Evolutionary conservation across 1,139 yeast species (phyloP).

Genomic region (Sugiyamaella japonica): DNA sequence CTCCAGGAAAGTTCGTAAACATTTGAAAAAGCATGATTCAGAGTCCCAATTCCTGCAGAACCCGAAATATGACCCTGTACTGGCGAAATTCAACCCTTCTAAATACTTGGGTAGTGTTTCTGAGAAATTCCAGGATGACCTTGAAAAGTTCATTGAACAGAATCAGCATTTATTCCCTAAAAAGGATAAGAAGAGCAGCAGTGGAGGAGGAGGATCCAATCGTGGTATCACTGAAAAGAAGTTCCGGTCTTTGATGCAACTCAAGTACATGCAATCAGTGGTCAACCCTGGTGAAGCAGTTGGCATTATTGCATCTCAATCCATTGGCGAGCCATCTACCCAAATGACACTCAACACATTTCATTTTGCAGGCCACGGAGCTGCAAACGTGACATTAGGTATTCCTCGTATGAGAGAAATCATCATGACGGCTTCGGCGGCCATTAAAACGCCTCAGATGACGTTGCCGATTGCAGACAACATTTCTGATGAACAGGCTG

Average conservation of each 20-base stretch:
- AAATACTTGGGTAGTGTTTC: constrained; percentile 91
- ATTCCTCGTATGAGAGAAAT: constrained; percentile 99
- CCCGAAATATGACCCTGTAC: constrained; percentile 81
- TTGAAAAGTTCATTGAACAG: constrained; percentile 65
- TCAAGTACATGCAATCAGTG: constrained; percentile 95
- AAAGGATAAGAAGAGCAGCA: constrained; percentile 41
- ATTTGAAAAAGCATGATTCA: constrained; percentile 62
- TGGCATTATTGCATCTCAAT: constrained; percentile 97
- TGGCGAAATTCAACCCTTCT: constrained; percentile 82
- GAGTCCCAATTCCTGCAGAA: constrained; percentile 57
- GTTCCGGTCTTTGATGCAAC: constrained; percentile 95
- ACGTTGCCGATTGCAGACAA: constrained; percentile 78
- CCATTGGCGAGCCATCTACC: constrained; percentile 98
- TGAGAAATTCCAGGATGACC: constrained; percentile 78
- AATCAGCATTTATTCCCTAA: constrained; percentile 53
- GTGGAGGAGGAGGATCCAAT: background rate
- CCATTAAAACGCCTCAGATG: constrained; percentile 98
- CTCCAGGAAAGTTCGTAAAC: constrained; percentile 78
- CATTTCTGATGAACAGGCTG: constrained; percentile 84
- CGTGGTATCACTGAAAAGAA: constrained; percentile 71
- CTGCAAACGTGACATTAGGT: constrained; percentile 98
- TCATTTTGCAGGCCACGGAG: constrained; percentile 99
- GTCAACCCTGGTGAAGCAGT: constrained; percentile 97
- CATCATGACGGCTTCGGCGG: constrained; percentile 96
- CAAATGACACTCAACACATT: constrained; percentile 99